Evolutionary conservation across 306 rosid genomes (phyloP).

Genomic region (Pterocarpus santalinus): DNA sequence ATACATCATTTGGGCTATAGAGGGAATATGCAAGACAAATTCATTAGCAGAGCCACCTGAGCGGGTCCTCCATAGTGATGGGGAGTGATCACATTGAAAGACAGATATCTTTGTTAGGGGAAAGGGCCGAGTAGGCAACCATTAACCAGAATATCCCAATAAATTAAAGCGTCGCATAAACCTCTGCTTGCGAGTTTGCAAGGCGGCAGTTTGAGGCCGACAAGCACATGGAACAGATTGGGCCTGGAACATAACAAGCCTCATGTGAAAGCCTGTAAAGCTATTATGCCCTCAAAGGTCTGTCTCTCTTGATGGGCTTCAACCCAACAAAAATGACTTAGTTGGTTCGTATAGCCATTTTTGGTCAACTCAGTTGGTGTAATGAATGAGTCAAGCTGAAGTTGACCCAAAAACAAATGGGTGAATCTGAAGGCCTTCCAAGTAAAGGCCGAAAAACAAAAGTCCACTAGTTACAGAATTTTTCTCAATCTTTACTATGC

Average conservation of each 20-base stretch:
- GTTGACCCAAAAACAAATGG: no score
- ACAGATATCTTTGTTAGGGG: not conserved
- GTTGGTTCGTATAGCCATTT: not conserved
- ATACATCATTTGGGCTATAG: not conserved
- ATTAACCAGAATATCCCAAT: not conserved
- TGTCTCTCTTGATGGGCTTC: not conserved
- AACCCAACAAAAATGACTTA: not conserved
- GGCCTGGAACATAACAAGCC: not conserved
- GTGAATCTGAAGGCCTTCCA: no score
- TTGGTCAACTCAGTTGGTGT: no score
- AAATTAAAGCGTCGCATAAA: not conserved
- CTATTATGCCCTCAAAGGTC: not conserved
- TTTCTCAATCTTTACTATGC: no score
- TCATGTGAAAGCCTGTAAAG: not conserved
- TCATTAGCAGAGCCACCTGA: not conserved
- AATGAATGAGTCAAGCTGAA: no score
- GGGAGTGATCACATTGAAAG: not conserved
- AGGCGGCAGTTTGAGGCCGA: not conserved
- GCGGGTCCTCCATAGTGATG: not conserved
- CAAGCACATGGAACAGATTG: not conserved
- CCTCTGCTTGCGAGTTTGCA: not conserved
- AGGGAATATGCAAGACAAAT: not conserved
- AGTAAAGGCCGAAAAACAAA: no score
- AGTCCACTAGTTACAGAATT: no score
- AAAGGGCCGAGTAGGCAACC: not conserved